Evolutionary conservation across 768 basidiomycete species (phyloP), one percentile per base, ranked within the genome.

Genomic region (Boletus huronensis): DNA sequence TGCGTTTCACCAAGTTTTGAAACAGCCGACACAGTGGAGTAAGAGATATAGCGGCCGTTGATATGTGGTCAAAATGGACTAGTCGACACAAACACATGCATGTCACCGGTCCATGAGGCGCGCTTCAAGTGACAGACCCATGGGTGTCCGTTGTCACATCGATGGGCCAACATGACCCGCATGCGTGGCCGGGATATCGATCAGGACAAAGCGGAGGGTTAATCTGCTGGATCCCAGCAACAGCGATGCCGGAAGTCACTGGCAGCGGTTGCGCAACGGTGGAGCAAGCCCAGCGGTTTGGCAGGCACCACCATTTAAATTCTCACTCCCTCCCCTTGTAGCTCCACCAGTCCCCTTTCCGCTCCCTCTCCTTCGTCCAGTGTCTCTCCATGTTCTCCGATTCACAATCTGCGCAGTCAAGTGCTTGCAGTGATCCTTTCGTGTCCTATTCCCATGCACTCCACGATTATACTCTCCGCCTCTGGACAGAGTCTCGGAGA

Each of bases 401-500:
- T 28, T 21, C 67, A 45, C 51, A 50, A 3, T 31, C 59, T 21
- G 25, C 13, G 17, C 34, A 6, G 26, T 36, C 70, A 21, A 42
- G 55, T 2, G 8, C 46, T 32, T 44, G 9, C 21, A 61, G 58
- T 25, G 64, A 72, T 58, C 76, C 79, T 8, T 70, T 86, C 61
- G 64, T 74, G 44, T 74, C 74, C 34, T 88, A 88, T 63, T 81
- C 87, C 17, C 82, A 80, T 61, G 77, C 84, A 41, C 71, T 88
- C 32, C 83, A 87, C 65, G 77, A 84, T 52, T 87, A 86, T 57
- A 88, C 87, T 28, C 77, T 87, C 48, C 75, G 67, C 39, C 76
- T 85, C 47, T 87, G 86, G 85, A 80, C 81, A 48, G 83, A 87
- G 64, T 84, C 84, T 6, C 75, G 83, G 62, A 78, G 79, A 60